Evolutionary conservation across 495 filamentous ascomycete species (phyloP).

Genomic region (Aspergillus wentii): DNA sequence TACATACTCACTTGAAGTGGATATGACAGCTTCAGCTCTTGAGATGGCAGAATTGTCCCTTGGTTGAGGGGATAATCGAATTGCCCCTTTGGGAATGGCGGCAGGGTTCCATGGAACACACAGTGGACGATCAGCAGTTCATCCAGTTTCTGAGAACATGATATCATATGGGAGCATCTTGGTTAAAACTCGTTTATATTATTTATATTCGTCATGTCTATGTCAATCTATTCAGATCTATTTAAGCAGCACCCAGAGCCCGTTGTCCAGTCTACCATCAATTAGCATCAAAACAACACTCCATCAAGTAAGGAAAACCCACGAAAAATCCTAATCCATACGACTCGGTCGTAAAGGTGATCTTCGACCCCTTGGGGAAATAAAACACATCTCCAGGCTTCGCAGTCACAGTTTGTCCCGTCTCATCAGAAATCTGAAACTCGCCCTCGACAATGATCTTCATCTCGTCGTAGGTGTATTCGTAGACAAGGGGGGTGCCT

Average conservation of each 20-base stretch:
- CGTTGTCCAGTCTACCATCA: slow-evolving; percentile 39
- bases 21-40: not conserved
- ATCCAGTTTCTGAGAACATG: too few species aligned
- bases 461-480: slow-evolving; percentile 74
- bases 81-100: slow-evolving; percentile 18
- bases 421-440: slow-evolving; percentile 68
- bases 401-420: slow-evolving; percentile 63
- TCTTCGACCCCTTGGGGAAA: slow-evolving; percentile 71
- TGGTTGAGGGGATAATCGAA: slow-evolving; percentile 15
- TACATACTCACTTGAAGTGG: too few species aligned
- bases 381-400: slow-evolving; percentile 71
- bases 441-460: slow-evolving; percentile 77
- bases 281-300: slow-evolving; percentile 5
- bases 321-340: slow-evolving; percentile 68
- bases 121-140: too few species aligned
- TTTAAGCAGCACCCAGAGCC: slow-evolving; percentile 32
- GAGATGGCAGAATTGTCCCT: too few species aligned
- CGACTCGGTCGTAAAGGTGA: slow-evolving; percentile 67
- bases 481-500: slow-evolving; percentile 68
- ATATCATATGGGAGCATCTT: too few species aligned
- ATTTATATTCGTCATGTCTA: too few species aligned
- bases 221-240: too few species aligned
- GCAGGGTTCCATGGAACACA: not conserved
- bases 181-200: too few species aligned
- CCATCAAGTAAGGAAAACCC: slow-evolving; percentile 13